Base-by-base conservation (phyloP, 129 eudicot species). In the Tanacetum coccineum region DNA sequence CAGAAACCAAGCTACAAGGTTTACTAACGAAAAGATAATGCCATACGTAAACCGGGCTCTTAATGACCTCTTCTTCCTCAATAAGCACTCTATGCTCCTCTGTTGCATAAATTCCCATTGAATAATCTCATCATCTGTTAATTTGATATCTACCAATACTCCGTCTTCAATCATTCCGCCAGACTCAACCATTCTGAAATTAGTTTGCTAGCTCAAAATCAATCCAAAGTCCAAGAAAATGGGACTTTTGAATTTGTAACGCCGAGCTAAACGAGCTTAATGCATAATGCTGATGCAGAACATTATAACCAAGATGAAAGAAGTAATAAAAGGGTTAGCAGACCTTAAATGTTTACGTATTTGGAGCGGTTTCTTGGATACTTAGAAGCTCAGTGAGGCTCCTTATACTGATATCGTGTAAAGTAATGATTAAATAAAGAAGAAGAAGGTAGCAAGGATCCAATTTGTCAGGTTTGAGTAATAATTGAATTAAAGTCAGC, bases 41-140 rank as follows among this genome's bases (percentile, higher is more conserved):
- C 96, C 98, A 77, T 93, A 93, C 1, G 69, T 80, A 79, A 78
- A 93, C 11, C 96, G 95, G n/a, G 84, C 96, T 79, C 83, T 78
- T 72, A 82, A 61, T 53, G 96, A 76, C 51, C 69, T 89, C 70
- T 74, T 86, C 75, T 68, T 80, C 49, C 62, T 56, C 25, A 70
- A 59, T 12, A 77, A 67, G 67, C 81, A 78, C 61, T 79, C 80
- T 6, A 70, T 28, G 44, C 81, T 85, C 72, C 77, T 83, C 51
- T 75, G 80, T 61, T 78, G 77, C 66, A 75, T 71, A 76, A 77
- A 75, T 67, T 79, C 84, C 72, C 70, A 70, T 26, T 74, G 85
- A n/a, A 65, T 48, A 49, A 73, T 71, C 66, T 76, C 95, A 49
- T 76, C 71, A 48, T 72, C 71, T 30, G 81, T 83, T 50, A 76